These are phyloP conservation scores for Prunus mume DNA, from an alignment of 306 rosid species.

Conservation along the genomic window DNA sequence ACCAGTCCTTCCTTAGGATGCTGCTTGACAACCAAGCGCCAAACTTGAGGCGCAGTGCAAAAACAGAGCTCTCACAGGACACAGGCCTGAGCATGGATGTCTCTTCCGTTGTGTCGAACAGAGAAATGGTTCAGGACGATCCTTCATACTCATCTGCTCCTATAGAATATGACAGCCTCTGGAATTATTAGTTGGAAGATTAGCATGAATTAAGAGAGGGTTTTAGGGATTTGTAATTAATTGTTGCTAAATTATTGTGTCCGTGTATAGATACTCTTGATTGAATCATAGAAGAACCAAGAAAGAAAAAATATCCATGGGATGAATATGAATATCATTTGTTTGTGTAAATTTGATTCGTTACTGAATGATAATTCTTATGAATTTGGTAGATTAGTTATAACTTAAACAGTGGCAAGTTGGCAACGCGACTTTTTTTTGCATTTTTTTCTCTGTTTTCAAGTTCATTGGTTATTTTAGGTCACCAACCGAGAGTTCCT, in stretches of 20 bases:
- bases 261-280: not conserved
- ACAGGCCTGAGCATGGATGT: conserved; percentile 37
- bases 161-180: conserved; percentile 40
- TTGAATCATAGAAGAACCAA: not conserved
- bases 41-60: conserved; percentile 13
- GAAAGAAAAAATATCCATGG: not conserved
- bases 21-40: conserved; percentile 37
- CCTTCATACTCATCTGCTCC: conserved; percentile 49
- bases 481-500: conserved; percentile 36
- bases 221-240: not conserved
- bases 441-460: not conserved
- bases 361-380: conserved; percentile 3
- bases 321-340: not conserved
- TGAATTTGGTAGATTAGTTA: conserved; percentile 28
- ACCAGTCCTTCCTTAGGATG: conserved; percentile 42
- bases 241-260: not conserved
- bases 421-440: not conserved
- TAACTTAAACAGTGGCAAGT: conserved; percentile 3
- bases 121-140: conserved; percentile 40
- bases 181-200: conserved; percentile 42
- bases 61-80: conserved; percentile 27
- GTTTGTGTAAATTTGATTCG: conserved; percentile 8
- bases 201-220: not conserved
- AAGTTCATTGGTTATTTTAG: conserved; percentile 14
- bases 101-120: conserved; percentile 29